Evolutionary conservation across 495 filamentous ascomycete species (phyloP).

Genomic region (Neurospora sp.): DNA sequence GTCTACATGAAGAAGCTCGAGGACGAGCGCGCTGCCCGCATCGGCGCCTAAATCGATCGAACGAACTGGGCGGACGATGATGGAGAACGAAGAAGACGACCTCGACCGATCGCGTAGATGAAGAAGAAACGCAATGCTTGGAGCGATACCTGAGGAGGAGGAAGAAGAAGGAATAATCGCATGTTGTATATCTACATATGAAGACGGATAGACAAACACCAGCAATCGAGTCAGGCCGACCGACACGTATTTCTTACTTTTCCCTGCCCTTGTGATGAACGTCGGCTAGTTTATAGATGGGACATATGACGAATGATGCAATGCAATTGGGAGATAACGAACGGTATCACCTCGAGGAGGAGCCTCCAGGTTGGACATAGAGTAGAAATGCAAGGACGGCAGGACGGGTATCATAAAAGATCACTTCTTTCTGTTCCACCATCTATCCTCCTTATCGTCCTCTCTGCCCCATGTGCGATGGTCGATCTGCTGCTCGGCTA

Average conservation of each 20-base stretch:
- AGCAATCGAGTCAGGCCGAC: constrained; percentile 10
- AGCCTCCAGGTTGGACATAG: background rate
- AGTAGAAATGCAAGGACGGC: background rate
- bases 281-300: background rate
- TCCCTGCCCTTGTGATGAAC: background rate
- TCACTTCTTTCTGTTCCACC: background rate
- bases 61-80: background rate
- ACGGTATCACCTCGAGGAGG: background rate
- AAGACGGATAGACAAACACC: constrained; percentile 16
- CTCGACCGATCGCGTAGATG: background rate
- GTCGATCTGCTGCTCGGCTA: background rate
- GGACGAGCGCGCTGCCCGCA: constrained; percentile 32
- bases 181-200: constrained; percentile 5
- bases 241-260: background rate
- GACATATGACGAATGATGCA: background rate
- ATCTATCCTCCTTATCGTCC: background rate
- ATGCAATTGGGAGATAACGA: background rate
- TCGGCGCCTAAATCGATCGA: constrained; percentile 3
- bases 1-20: constrained; percentile 38
- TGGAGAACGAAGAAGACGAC: background rate
- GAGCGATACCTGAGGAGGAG: background rate
- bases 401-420: background rate
- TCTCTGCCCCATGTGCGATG: background rate
- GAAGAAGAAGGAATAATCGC: background rate
- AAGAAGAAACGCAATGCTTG: background rate